phyloP scores from a whole-genome alignment of 129 eudicot species.

The Arctium minus region DNA sequence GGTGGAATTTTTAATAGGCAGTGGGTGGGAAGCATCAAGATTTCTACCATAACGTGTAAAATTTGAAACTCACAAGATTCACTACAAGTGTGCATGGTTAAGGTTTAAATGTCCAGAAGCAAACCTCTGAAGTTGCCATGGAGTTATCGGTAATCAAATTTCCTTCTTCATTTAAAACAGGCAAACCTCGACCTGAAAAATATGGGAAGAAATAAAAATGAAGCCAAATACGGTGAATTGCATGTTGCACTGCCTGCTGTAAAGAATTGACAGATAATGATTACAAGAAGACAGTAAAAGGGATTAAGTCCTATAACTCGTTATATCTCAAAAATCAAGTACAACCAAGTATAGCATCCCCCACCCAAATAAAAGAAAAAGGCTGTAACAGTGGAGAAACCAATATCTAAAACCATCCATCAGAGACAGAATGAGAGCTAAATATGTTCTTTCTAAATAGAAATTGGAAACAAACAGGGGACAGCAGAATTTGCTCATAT shows the following conservation, averaged over 20 bases:
- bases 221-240: not conserved
- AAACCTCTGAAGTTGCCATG: slow-evolving; percentile 70
- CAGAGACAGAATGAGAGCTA: not conserved
- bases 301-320: not conserved
- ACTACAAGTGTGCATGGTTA: not conserved
- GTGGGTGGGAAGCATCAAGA: not conserved
- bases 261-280: not conserved
- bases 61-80: not conserved
- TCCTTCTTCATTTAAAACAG: slow-evolving; percentile 87
- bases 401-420: not conserved
- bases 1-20: not conserved
- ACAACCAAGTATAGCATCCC: not conserved
- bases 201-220: not conserved
- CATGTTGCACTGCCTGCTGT: not conserved
- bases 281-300: not conserved
- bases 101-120: slow-evolving; percentile 4
- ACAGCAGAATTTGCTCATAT: not conserved
- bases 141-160: slow-evolving; percentile 54
- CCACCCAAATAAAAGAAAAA: not conserved
- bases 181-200: slow-evolving; percentile 75
- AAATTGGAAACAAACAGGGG: not conserved
- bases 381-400: not conserved
- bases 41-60: not conserved
- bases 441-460: not conserved
- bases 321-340: not conserved